Conservation (phyloP, 441 rosid genomes). For the Dalechampia spathulata region DNA sequence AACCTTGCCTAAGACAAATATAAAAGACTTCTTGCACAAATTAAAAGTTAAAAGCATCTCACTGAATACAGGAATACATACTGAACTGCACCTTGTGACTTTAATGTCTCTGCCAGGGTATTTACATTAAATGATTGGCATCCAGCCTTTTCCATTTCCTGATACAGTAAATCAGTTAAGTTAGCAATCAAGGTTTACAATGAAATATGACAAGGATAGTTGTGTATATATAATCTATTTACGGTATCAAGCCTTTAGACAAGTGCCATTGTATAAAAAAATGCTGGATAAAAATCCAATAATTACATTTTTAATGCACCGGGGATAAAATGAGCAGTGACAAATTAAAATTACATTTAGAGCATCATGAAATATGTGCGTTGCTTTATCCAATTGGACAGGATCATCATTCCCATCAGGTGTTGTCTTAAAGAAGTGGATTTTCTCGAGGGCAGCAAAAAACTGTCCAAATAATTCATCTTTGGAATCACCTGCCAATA, state of each 20-base stretch:
- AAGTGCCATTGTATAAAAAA: background rate
- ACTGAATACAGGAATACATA: slow-evolving; percentile 5
- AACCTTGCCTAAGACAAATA: no score
- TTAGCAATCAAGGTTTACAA: slow-evolving; percentile 9
- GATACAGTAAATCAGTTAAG: slow-evolving; percentile 15
- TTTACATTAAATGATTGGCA: slow-evolving; percentile 40
- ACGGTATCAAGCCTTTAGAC: background rate
- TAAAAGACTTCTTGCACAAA: no score
- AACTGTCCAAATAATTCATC: slow-evolving; percentile 81
- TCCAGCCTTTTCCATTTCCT: slow-evolving; percentile 79
- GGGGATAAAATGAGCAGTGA: slow-evolving; percentile 4
- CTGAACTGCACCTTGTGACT: slow-evolving; percentile 53
- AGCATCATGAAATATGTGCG: slow-evolving; percentile 59
- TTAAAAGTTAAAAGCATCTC: slow-evolving; percentile 5
- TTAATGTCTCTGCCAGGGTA: slow-evolving; percentile 62
- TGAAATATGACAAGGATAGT: background rate
- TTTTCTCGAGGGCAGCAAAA: slow-evolving; percentile 72
- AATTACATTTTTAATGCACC: background rate
- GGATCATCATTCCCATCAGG: slow-evolving; percentile 63
- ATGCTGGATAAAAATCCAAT: background rate
- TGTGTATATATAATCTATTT: background rate
- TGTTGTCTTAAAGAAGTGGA: slow-evolving; percentile 36
- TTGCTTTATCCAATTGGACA: slow-evolving; percentile 58
- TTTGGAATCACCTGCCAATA: slow-evolving; percentile 49
- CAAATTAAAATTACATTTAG: slow-evolving; percentile 37